phyloP scores from a whole-genome alignment of 2,329 filamentous ascomycete species.

The Cercospora sp. region DNA sequence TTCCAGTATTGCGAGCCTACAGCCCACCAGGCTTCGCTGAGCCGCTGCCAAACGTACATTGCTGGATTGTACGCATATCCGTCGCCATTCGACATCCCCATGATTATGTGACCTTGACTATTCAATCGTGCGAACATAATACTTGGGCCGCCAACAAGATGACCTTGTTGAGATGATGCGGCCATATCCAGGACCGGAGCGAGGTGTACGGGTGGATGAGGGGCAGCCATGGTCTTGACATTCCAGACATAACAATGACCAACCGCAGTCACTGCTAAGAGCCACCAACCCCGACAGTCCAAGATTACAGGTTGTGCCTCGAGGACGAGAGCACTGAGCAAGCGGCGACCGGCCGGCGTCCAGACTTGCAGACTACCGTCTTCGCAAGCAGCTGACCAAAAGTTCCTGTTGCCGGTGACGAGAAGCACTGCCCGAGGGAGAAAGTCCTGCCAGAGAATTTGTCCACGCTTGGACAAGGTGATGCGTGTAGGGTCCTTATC shows the following conservation, averaged over 20 bases:
- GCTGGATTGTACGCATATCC: conserved; percentile 84
- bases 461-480: conserved; percentile 76
- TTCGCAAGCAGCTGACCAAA: conserved; percentile 92
- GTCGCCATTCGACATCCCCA: conserved; percentile 93
- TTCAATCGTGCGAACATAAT: conserved; percentile 91
- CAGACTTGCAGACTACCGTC: conserved; percentile 88
- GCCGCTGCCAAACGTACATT: conserved; percentile 88
- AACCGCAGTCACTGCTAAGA: conserved; percentile 84
- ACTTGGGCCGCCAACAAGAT: conserved; percentile 76
- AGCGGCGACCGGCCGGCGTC: conserved; percentile 84
- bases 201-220: conserved; percentile 86
- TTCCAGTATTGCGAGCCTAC: conserved; percentile 99
- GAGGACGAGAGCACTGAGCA: conserved; percentile 80
- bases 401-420: conserved; percentile 82
- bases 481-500: conserved; percentile 81
- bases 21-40: conserved; percentile 98
- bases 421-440: conserved; percentile 84
- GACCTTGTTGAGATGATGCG: conserved; percentile 72
- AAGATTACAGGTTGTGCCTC: conserved; percentile 94
- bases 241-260: conserved; percentile 95
- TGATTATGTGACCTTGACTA: conserved; percentile 77
- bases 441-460: conserved; percentile 89
- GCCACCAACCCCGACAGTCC: conserved; percentile 84
- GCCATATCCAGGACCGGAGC: conserved; percentile 88
- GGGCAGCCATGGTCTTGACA: conserved; percentile 70